Evolutionary conservation across 768 basidiomycete species (phyloP).

Genomic region (Chalciporus sphaerocephalus): DNA sequence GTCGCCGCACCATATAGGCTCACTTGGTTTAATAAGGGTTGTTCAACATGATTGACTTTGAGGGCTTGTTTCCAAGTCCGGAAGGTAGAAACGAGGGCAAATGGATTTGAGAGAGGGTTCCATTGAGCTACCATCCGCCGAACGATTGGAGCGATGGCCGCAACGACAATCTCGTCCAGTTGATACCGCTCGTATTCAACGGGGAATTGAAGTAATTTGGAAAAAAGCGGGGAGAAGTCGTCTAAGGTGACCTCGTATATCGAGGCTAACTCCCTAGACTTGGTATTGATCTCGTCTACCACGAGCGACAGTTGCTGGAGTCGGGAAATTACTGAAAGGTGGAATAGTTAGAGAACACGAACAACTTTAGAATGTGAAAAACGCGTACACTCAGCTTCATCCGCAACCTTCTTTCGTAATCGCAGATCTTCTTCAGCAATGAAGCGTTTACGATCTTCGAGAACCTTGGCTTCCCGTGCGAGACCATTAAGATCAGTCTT

Average conservation of each 20-base stretch:
- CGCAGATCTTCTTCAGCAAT: slow-evolving; percentile 66
- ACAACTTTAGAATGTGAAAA: not conserved
- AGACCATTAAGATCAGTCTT: slow-evolving; percentile 84
- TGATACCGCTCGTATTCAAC: slow-evolving; percentile 73
- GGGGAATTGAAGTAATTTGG: slow-evolving; percentile 67
- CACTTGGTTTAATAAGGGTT: slow-evolving; percentile 42
- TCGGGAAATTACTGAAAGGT: slow-evolving; percentile 61
- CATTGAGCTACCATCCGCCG: slow-evolving; percentile 71
- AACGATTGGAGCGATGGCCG: slow-evolving; percentile 79
- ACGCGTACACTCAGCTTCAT: slow-evolving; percentile 71
- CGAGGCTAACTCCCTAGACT: slow-evolving; percentile 60
- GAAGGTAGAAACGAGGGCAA: slow-evolving; percentile 59
- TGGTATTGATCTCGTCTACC: slow-evolving; percentile 62
- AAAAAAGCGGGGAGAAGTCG: slow-evolving; percentile 67
- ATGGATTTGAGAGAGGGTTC: slow-evolving; percentile 80
- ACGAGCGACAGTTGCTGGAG: slow-evolving; percentile 75
- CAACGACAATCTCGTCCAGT: slow-evolving; percentile 90
- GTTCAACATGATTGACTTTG: slow-evolving; percentile 50
- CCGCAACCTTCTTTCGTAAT: slow-evolving; percentile 62
- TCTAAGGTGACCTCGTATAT: slow-evolving; percentile 70
- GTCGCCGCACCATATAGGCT: slow-evolving; percentile 54
- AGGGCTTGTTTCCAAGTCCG: slow-evolving; percentile 66
- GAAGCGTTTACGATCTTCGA: slow-evolving; percentile 76
- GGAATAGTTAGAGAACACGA: slow-evolving; percentile 5
- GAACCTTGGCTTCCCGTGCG: slow-evolving; percentile 81